Evolutionary conservation across 139 green algal species (phyloP).

Genomic region (Chlorella sorokiniana): DNA sequence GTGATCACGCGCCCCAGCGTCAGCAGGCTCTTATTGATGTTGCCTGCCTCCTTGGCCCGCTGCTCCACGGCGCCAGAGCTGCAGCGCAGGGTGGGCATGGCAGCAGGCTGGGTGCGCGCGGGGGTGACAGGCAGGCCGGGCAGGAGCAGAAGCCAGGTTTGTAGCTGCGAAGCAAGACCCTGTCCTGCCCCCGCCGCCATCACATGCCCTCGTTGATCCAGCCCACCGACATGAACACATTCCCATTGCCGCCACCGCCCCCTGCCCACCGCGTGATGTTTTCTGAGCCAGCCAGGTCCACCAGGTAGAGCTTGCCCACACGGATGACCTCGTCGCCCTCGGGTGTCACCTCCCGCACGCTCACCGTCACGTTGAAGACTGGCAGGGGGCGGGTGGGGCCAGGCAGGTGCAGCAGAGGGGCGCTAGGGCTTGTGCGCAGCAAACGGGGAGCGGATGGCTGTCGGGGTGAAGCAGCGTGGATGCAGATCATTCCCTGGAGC

Average conservation of each 20-base stretch:
- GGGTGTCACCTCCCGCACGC: slow-evolving; percentile 85
- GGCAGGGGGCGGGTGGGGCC: too few relatives aligned
- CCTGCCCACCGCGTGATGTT: slow-evolving; percentile 84
- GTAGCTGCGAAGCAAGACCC: too few relatives aligned
- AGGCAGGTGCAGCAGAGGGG: background rate
- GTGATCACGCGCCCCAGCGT: slow-evolving; percentile 98
- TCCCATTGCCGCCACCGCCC: background rate
- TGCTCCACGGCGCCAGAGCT: slow-evolving; percentile 86
- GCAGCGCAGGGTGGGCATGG: background rate
- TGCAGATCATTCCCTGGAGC: too few relatives aligned
- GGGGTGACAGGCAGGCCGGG: background rate
- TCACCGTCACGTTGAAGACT: slow-evolving; percentile 62
- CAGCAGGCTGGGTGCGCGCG: background rate
- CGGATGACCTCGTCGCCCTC: slow-evolving; percentile 98
- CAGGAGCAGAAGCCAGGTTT: background rate
- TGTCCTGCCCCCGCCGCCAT: too few relatives aligned
- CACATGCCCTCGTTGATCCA: too few relatives aligned
- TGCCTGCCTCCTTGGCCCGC: slow-evolving; percentile 89
- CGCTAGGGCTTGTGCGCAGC: background rate
- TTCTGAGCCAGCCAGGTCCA: slow-evolving; percentile 96
- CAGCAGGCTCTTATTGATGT: slow-evolving; percentile 97
- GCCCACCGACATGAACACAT: background rate
- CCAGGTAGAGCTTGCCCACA: slow-evolving; percentile 97
- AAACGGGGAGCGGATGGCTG: too few relatives aligned
- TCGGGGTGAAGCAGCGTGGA: too few relatives aligned